Conservation (phyloP, 441 rosid genomes). For the Gossypium gossypioides region DNA sequence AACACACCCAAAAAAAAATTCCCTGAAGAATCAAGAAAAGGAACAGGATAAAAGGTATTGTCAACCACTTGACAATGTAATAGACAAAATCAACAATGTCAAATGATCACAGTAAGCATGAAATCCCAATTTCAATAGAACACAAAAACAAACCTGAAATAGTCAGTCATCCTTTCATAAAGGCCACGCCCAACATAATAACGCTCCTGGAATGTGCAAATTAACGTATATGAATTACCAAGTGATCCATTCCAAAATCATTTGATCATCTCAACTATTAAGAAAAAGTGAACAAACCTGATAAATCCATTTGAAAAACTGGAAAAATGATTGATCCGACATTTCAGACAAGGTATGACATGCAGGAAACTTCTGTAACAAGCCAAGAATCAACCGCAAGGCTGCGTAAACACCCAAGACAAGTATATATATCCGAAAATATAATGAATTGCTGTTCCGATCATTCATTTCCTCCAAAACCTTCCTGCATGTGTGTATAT, state of each 20-base stretch:
- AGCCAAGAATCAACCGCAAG: slow-evolving; percentile 58
- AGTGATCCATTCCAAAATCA: slow-evolving; percentile 10
- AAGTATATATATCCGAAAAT: slow-evolving; percentile 81
- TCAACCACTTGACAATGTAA: background rate
- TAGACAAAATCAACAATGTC: background rate
- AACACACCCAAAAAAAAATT: background rate
- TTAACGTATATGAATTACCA: slow-evolving; percentile 2
- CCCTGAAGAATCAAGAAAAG: background rate
- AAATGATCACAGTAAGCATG: slow-evolving; percentile 2
- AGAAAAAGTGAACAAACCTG: slow-evolving; percentile 43
- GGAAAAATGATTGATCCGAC: slow-evolving; percentile 93
- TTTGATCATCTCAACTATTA: slow-evolving; percentile 1
- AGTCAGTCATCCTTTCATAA: slow-evolving; percentile 75
- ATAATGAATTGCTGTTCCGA: slow-evolving; percentile 47
- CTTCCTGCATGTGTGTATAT: slow-evolving; percentile 46
- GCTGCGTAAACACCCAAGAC: slow-evolving; percentile 82
- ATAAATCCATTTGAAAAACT: slow-evolving; percentile 98
- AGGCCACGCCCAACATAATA: slow-evolving; percentile 99
- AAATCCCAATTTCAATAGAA: slow-evolving; percentile 3
- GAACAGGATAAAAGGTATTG: background rate
- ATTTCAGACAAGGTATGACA: slow-evolving; percentile 83
- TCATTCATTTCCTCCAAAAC: slow-evolving; percentile 71
- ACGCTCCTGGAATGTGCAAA: slow-evolving; percentile 62
- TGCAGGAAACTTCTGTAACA: slow-evolving; percentile 69
- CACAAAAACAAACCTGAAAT: slow-evolving; percentile 59